phyloP scores from a whole-genome alignment of 2,329 filamentous ascomycete genomes.

The Nemania abortiva region DNA sequence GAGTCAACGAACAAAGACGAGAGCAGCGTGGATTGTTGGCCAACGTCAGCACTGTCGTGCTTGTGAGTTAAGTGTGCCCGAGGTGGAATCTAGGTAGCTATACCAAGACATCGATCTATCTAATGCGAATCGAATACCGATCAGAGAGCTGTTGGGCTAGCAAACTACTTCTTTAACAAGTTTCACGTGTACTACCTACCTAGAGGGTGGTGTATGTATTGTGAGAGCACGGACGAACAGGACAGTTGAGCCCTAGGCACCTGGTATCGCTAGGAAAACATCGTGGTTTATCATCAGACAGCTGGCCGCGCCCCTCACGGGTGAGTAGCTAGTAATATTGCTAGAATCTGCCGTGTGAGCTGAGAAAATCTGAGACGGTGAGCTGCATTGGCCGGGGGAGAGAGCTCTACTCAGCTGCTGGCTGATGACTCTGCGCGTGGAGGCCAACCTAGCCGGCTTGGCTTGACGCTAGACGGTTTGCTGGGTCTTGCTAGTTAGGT shows the following conservation, averaged over 20 bases:
- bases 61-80: neutral
- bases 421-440: slow-evolving; percentile 38
- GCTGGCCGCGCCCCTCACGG: neutral
- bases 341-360: neutral
- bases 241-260: neutral
- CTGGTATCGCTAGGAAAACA: neutral
- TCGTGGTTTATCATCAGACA: slow-evolving; percentile 1
- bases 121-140: neutral
- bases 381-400: slow-evolving; percentile 43
- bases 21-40: neutral
- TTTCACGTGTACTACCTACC: neutral
- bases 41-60: neutral
- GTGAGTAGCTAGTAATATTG: neutral
- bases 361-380: slow-evolving; percentile 36
- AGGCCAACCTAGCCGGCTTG: slow-evolving; percentile 44
- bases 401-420: slow-evolving; percentile 48
- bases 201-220: neutral
- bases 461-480: slow-evolving; percentile 42
- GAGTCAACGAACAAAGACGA: neutral
- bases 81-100: neutral
- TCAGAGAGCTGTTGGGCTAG: neutral
- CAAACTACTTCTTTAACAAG: neutral
- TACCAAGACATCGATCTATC: slow-evolving; percentile 1
- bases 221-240: neutral
- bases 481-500: slow-evolving; percentile 43